Evolutionary conservation across 2,329 filamentous ascomycete species (phyloP).

Genomic region (Trichoderma simmonsii): DNA sequence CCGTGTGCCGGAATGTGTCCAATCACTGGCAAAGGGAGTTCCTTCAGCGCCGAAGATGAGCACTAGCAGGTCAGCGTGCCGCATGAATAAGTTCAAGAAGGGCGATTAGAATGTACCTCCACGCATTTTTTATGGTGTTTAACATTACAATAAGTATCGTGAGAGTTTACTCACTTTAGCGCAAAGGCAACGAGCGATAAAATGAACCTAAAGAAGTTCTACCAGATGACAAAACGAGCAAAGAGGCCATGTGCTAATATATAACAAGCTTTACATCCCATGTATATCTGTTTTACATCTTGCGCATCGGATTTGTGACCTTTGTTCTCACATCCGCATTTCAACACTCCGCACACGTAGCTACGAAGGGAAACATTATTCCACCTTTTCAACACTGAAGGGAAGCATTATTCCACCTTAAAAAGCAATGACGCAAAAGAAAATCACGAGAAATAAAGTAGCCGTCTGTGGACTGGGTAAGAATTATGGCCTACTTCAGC

Average conservation of each 20-base stretch:
- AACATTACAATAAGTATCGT: not conserved
- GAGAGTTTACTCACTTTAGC: not conserved
- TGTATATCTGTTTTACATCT: too few species aligned
- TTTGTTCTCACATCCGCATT: not conserved
- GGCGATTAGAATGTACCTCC: not conserved
- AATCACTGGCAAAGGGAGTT: not conserved
- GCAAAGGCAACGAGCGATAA: not conserved
- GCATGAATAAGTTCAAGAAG: not conserved
- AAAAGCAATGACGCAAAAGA: not conserved
- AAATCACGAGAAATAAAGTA: not conserved
- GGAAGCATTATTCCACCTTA: too few species aligned
- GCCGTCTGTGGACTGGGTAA: conserved; percentile 2
- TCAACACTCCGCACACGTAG: not conserved
- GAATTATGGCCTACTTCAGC: conserved; percentile 48
- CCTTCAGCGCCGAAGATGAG: not conserved
- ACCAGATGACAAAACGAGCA: not conserved
- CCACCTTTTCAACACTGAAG: not conserved
- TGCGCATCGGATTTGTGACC: not conserved
- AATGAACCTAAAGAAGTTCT: not conserved
- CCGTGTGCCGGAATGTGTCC: not conserved
- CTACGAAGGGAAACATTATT: too few species aligned
- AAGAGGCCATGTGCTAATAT: not conserved
- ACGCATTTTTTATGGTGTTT: not conserved
- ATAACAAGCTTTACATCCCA: not conserved
- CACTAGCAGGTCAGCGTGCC: not conserved